phyloP scores from a whole-genome alignment of 1,139 yeast species.

The Candida gigantensis region DNA sequence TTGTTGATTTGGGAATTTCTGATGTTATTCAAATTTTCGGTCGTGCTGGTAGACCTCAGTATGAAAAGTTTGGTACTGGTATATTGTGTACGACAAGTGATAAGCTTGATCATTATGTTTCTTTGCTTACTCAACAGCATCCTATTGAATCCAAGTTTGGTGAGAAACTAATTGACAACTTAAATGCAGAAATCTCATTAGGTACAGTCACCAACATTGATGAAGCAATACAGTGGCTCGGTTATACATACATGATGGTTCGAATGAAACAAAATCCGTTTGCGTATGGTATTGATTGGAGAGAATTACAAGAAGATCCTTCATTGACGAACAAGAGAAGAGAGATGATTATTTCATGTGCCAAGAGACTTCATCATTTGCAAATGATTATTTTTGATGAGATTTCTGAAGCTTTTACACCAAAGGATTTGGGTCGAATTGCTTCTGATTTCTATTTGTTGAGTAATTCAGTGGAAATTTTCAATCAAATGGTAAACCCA shows the following conservation, averaged over 20 bases:
- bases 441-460: constrained; percentile 92
- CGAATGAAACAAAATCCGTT: constrained; percentile 94
- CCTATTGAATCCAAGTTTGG: constrained; percentile 89
- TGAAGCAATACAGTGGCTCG: constrained; percentile 95
- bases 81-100: constrained; percentile 83
- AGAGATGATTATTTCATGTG: constrained; percentile 75
- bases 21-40: constrained; percentile 98
- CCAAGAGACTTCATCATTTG: constrained; percentile 73
- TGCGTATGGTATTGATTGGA: constrained; percentile 91
- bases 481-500: constrained; percentile 83
- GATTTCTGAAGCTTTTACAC: constrained; percentile 70
- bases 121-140: constrained; percentile 88
- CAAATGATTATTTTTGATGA: constrained; percentile 97
- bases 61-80: constrained; percentile 90
- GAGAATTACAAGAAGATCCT: constrained; percentile 82
- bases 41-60: constrained; percentile 99
- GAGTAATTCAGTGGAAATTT: constrained; percentile 83
- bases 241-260: constrained; percentile 91
- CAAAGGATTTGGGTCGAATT: constrained; percentile 90
- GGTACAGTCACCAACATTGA: constrained; percentile 95
- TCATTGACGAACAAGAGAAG: constrained; percentile 71
- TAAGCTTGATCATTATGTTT: constrained; percentile 79
- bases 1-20: constrained; percentile 87
- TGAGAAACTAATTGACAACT: constrained; percentile 80
- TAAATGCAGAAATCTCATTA: constrained; percentile 92